Base-by-base conservation (phyloP, 768 basidiomycete species). In the Xerocomellus chrysenteron region DNA sequence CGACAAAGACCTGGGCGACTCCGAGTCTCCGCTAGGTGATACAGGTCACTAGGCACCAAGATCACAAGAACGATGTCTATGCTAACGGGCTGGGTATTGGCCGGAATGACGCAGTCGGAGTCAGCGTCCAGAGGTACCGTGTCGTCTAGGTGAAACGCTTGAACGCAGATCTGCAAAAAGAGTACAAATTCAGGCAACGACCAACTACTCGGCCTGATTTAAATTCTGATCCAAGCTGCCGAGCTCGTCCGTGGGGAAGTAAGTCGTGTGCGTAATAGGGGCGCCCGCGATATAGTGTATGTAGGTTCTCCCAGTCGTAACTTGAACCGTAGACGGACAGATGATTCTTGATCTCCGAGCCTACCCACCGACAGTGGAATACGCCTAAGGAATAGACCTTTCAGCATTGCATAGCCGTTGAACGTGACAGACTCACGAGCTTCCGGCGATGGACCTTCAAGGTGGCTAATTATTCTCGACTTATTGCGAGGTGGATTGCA, bases 191-290 rank as follows among this genome's bases (percentile, higher is more conserved):
- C 41, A 60, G 43, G 39, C 30, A 14, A 40, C n/a, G 36, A 32
- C 36, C 7, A 54, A 52, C 56, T 28, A 43, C 36, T 26, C 26
- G 26, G 2, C 26, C 5, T 10, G 36, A 19, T 43, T 33, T 10
- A 2, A 43, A 50, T 17, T 86, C 85, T 52, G 84, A 81, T 50
- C 83, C 46, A 83, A 81, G 63, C 88, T 83, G 39, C 87, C 86
- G 28, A 94, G 82, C 64, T 96, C 94, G 61, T 96, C 94, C 4
- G 90, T 94, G 3, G 94, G 94, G 88, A 98, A 98, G 76, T 98
- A 96, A 3, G 88, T 91, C 1, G 94, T 97, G 67, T 97, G 94
- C 24, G 92, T 94, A 66, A 90, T 90, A 98, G 1, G 96, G 96
- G 24, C 94, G 92, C 21, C 21, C 59, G 94, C 92, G 58, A 98